These are phyloP conservation scores for Solanum ossicruentum DNA, from an alignment of 257 asterid species.

Conservation along the genomic window DNA sequence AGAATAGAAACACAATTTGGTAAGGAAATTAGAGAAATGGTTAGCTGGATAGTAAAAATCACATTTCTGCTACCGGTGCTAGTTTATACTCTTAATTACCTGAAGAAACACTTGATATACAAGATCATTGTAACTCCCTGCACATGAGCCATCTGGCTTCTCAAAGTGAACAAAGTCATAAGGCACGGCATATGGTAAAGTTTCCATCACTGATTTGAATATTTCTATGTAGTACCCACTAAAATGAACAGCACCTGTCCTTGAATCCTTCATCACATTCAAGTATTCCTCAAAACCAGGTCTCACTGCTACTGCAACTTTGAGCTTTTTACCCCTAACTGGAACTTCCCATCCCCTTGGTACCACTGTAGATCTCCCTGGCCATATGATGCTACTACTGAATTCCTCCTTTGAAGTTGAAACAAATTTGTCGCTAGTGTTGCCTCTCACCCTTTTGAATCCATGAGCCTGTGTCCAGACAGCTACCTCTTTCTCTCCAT, in stretches of 20 bases:
- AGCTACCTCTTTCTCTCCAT: background rate
- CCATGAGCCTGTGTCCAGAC: background rate
- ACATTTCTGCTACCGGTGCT: background rate
- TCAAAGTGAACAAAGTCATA: background rate
- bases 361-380: background rate
- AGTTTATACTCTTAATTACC: background rate
- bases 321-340: background rate
- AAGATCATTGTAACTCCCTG: slow-evolving; percentile 31
- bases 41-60: background rate
- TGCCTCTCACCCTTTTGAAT: background rate
- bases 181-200: background rate
- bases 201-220: background rate
- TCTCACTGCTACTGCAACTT: background rate
- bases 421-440: background rate
- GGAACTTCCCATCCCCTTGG: background rate
- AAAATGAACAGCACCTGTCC: background rate
- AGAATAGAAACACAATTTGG: background rate
- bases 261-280: background rate
- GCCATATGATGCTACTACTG: background rate
- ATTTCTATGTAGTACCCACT: background rate
- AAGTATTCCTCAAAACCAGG: background rate
- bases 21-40: background rate
- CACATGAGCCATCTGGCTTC: slow-evolving; percentile 10
- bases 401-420: background rate
- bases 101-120: slow-evolving; percentile 20